Base-by-base conservation (phyloP, 345 rosid genomes). In the Microthlaspi erraticum region DNA sequence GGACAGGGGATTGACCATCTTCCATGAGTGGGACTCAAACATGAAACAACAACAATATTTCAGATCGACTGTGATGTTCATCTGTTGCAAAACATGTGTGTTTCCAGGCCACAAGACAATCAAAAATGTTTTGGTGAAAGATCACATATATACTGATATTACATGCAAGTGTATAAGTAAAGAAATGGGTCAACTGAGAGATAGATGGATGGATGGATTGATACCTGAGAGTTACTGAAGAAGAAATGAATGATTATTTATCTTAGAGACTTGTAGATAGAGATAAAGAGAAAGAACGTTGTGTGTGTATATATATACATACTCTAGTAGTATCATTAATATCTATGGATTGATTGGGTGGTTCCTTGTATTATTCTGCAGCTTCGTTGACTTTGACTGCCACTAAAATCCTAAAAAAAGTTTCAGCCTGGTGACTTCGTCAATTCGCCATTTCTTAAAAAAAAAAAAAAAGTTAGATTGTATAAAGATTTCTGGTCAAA, bases 311-410 rank as follows among this genome's bases (percentile, higher is more conserved):
- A 53, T 43, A 53, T 32, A 52, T 2, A 17, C 31, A 31, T 26
- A 26, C 57, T 33, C 31, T 68, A 26, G 26, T 23, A 23, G 26
- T 2, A 26, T 26, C 29, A 26, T 26, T 26, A 26, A 26, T 26
- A 26, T 26, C 2, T 38, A 66, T 64, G 44, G 48, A 5, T 64
- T 34, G 32, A n/a, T n/a, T 34, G 34, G 2, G 36, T 44, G 33
- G 36, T 48, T 64, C 57, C 7, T 26, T 26, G 4, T 5, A 50
- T 10, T 11, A 33, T 33, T 64, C 55, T 64, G 5, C 33, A 50
- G 7, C 57, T 60, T 32, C 20, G 66, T 13, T 71, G 76, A 71
- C 76, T 62, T 61, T 71, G 76, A 71, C 76, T 5, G 46, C 45
- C 14, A 61, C 19, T 18, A 51, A 18, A 42, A 16, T 36, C 49